Conservation (phyloP, 2,329 filamentous ascomycete genomes). For the Zasmidium angulare region DNA sequence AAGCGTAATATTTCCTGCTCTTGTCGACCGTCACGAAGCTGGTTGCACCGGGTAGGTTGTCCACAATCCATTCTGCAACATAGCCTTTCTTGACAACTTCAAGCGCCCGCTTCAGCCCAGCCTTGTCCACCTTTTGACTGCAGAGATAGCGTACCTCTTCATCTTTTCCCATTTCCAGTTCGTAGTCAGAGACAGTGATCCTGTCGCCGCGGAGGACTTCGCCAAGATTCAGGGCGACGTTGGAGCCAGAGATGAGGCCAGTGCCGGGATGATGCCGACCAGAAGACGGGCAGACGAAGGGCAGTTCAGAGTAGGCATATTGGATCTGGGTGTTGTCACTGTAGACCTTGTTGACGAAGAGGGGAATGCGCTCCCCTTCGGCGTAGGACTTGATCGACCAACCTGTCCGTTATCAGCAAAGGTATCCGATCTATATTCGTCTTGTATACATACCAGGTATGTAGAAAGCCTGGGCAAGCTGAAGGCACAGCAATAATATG, state of each 20-base stretch:
- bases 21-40: slow-evolving; percentile 86
- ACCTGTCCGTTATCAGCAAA: slow-evolving; percentile 50
- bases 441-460: slow-evolving; percentile 66
- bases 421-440: slow-evolving; percentile 12
- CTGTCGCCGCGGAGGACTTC: slow-evolving; percentile 85
- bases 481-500: slow-evolving; percentile 48
- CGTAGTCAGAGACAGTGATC: slow-evolving; percentile 80
- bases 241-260: slow-evolving; percentile 71
- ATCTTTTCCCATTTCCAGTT: slow-evolving; percentile 74
- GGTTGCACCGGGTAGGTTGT: slow-evolving; percentile 85
- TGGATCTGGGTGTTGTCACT: slow-evolving; percentile 88
- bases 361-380: slow-evolving; percentile 72
- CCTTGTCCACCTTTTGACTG: slow-evolving; percentile 63
- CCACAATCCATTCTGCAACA: slow-evolving; percentile 90
- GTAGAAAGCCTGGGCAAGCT: slow-evolving; percentile 69
- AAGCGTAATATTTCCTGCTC: slow-evolving; percentile 81
- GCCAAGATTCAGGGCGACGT: slow-evolving; percentile 77
- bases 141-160: slow-evolving; percentile 72
- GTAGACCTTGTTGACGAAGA: slow-evolving; percentile 91
- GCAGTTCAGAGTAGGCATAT: slow-evolving; percentile 85
- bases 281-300: slow-evolving; percentile 80
- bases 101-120: slow-evolving; percentile 65
- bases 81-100: slow-evolving; percentile 76
- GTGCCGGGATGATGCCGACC: slow-evolving; percentile 65
- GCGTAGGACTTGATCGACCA: slow-evolving; percentile 81